Evolutionary conservation across 2,329 filamentous ascomycete genomes (phyloP).

Genomic region (Diaporthe caulivora): DNA sequence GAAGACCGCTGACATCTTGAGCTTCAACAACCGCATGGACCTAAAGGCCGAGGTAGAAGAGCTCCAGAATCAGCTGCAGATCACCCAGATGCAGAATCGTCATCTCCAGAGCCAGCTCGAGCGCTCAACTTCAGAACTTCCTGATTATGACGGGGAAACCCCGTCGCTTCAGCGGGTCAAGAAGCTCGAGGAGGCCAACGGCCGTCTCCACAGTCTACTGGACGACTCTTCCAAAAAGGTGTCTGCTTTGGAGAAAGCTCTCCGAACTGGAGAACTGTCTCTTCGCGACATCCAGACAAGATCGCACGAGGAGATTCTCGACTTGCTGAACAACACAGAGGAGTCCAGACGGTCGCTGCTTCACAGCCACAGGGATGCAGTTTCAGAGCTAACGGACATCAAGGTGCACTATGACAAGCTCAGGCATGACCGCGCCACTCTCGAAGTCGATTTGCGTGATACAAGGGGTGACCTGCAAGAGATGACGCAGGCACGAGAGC

Average conservation of each 20-base stretch:
- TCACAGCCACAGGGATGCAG: constrained; percentile 85
- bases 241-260: constrained; percentile 86
- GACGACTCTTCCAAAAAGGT: constrained; percentile 95
- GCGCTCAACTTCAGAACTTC: constrained; percentile 71
- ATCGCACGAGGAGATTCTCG: constrained; percentile 93
- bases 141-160: constrained; percentile 77
- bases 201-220: constrained; percentile 90
- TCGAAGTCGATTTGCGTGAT: constrained; percentile 91
- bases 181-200: constrained; percentile 93
- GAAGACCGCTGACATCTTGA: constrained; percentile 83
- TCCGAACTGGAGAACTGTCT: constrained; percentile 88
- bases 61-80: constrained; percentile 92
- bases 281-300: constrained; percentile 92
- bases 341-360: constrained; percentile 85
- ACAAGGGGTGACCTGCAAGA: constrained; percentile 86
- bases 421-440: constrained; percentile 80
- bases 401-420: constrained; percentile 90
- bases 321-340: constrained; percentile 93
- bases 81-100: constrained; percentile 94
- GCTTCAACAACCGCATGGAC: constrained; percentile 91
- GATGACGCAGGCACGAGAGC: constrained; percentile 81
- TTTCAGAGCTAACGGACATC: constrained; percentile 86
- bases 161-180: constrained; percentile 85
- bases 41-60: constrained; percentile 91
- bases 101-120: constrained; percentile 92